Percentiles rank a stretch among this genome's conserved stretches.
Conservation (phyloP, 2,329 filamentous ascomycete genomes). For the Fonsecaea pedrosoi region DNA sequence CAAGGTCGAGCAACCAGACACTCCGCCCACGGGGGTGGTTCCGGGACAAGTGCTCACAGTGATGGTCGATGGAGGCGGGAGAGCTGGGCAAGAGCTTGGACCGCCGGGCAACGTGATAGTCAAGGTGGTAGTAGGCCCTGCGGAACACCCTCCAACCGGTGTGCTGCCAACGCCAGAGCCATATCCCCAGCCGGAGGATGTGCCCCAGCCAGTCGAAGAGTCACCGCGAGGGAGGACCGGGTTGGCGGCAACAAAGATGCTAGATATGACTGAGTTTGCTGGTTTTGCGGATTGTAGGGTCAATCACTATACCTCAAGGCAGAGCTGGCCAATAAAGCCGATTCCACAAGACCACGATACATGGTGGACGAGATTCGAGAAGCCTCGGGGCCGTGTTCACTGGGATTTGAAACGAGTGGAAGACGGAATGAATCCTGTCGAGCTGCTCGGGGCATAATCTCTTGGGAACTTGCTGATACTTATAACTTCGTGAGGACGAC, state of each 20-base stretch:
- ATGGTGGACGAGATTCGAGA: constrained; percentile 10
- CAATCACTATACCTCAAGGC: neutral
- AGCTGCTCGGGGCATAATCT: neutral
- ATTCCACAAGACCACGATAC: constrained; percentile 9
- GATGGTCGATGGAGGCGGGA: constrained; percentile 1
- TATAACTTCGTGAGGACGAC: neutral
- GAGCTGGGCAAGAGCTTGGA: constrained; percentile 4
- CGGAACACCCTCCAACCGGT: constrained; percentile 9
- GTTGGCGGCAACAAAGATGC: constrained; percentile 11
- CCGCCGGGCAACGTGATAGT: neutral
- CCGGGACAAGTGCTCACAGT: constrained; percentile 12
- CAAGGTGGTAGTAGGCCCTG: neutral
- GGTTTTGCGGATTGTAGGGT: neutral
- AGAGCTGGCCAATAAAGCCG: constrained; percentile 8
- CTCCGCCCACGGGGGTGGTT: neutral
- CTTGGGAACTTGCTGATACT: neutral
- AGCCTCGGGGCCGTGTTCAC: constrained; percentile 3
- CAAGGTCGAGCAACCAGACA: constrained; percentile 1
- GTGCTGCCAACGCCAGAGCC: neutral
- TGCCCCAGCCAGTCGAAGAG: constrained; percentile 7
- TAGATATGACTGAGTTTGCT: neutral
- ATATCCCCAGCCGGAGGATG: constrained; percentile 6
- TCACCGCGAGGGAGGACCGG: constrained; percentile 9
- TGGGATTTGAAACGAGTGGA: constrained; percentile 11
- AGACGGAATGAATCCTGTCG: constrained; percentile 16